Percentiles rank a stretch among this genome's conserved stretches.
These are phyloP conservation scores for Cercospora zeae-maydis DNA, from an alignment of 2,329 filamentous ascomycete genomes.

Conservation along the genomic window DNA sequence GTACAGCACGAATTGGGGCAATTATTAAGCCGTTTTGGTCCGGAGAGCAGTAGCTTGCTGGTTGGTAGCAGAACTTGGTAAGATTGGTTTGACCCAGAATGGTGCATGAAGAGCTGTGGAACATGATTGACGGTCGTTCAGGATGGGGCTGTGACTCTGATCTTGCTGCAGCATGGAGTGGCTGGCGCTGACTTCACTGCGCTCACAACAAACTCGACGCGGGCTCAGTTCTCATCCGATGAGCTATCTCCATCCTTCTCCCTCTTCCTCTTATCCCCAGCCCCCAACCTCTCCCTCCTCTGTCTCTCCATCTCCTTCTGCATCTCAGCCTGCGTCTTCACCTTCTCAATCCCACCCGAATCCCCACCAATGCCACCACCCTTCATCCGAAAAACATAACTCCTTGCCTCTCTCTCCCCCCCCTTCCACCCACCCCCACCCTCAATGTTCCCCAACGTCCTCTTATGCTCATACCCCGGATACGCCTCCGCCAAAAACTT, in stretches of 20 bases:
- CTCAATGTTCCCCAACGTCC: conserved; percentile 62
- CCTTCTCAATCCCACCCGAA: background rate
- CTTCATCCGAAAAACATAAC: conserved; percentile 46
- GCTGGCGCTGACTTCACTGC: background rate
- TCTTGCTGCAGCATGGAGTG: background rate
- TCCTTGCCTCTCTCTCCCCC: conserved; percentile 46
- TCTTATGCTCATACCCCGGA: conserved; percentile 68
- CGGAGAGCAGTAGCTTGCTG: no score
- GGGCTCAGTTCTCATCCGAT: conserved; percentile 1
- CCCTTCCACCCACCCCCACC: conserved; percentile 49
- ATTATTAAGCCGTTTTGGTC: no score
- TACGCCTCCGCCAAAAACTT: conserved; percentile 64
- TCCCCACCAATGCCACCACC: conserved; percentile 12
- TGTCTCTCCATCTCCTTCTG: conserved; percentile 9
- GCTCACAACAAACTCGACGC: background rate
- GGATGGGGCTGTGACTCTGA: no score
- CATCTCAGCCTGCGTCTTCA: conserved; percentile 6
- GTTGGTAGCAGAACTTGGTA: no score
- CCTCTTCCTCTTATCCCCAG: conserved; percentile 8
- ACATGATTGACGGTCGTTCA: no score
- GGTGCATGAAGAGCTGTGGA: no score
- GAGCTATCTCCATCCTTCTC: background rate
- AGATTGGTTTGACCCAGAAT: no score
- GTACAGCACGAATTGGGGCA: no score
- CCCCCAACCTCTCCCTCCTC: conserved; percentile 8